Evolutionary conservation across 2,329 filamentous ascomycete species (phyloP), one percentile per base, ranked within the genome.

Genomic region (Xylaria hypoxylon): DNA sequence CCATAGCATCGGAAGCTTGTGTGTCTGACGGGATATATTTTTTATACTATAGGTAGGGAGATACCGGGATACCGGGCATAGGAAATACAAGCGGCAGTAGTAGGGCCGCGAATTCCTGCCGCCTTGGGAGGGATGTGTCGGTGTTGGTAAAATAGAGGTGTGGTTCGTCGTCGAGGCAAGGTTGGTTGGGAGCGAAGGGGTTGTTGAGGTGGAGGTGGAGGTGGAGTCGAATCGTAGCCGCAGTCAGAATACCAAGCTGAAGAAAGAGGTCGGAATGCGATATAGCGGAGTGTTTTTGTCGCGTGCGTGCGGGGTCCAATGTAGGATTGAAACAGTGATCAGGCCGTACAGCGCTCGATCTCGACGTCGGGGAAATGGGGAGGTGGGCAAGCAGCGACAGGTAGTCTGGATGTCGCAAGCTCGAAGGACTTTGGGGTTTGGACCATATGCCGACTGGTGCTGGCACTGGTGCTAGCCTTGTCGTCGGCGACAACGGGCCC

Each of bases 1-100:
- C 81, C 85, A 87, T 87, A 72, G 72, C 76, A 77, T 76, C 71
- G 68, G 60, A 67, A 51, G 52, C 48, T 64, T 35, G 44, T 40
- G 8, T 55, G 62, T 62, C 65, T 48, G 19, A 38, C 40, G 57
- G 64, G 45, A 68, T 61, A 47, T 63, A 58, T 48, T 59, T 38
- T 59, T 45, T 68, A 68, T 47, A 61, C 24, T 53, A 33, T 51
- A 50, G 38, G 44, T 28, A 42, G 58, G 24, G n/a, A 52, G 26
- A 2, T 26, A 28, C 48, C 17, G 47, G 51, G 26, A 2, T 26
- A 28, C 48, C 17, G 47, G 51, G 53, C 59, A 68, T 64, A 60
- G 24, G 59, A 51, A 5, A 52, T 40, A 44, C 13, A 58, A 48
- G 44, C 33, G 48, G 35, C 22, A 22, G 33, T 48, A 50, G 33